These are phyloP conservation scores for Dryas octopetala DNA, from an alignment of 306 rosid genomes.

Conservation along the genomic window DNA sequence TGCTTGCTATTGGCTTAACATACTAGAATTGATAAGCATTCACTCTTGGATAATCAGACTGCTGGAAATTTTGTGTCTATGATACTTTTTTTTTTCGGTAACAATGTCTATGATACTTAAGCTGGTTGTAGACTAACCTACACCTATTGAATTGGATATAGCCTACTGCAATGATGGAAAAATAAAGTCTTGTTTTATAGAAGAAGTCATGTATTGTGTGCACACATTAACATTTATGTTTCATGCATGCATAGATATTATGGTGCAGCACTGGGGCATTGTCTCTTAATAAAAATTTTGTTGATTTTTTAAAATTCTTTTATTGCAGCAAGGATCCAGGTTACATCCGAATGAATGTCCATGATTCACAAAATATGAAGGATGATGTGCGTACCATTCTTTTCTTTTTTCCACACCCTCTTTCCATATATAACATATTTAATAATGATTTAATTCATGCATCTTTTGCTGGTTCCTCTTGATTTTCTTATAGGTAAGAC, in stretches of 20 bases:
- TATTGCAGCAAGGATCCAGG: slow-evolving; percentile 96
- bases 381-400: slow-evolving; percentile 67
- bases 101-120: neutral
- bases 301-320: slow-evolving; percentile 14
- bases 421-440: neutral
- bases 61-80: neutral
- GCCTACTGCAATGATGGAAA: neutral
- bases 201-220: neutral
- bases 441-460: neutral
- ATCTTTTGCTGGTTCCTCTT: slow-evolving; percentile 2
- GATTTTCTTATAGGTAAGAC: neutral
- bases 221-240: neutral
- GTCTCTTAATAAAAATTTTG: neutral
- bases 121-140: neutral
- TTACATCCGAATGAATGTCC: slow-evolving; percentile 64
- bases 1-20: neutral
- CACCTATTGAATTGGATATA: neutral
- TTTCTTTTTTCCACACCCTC: neutral
- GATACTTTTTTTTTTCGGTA: too few species aligned
- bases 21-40: neutral
- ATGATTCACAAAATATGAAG: slow-evolving; percentile 66
- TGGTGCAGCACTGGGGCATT: neutral
- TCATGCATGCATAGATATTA: neutral
- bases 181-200: neutral
- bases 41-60: too few species aligned